Evolutionary conservation across 495 filamentous ascomycete genomes (phyloP), one percentile per base, ranked within the genome.

Genomic region (Neurospora sp.): DNA sequence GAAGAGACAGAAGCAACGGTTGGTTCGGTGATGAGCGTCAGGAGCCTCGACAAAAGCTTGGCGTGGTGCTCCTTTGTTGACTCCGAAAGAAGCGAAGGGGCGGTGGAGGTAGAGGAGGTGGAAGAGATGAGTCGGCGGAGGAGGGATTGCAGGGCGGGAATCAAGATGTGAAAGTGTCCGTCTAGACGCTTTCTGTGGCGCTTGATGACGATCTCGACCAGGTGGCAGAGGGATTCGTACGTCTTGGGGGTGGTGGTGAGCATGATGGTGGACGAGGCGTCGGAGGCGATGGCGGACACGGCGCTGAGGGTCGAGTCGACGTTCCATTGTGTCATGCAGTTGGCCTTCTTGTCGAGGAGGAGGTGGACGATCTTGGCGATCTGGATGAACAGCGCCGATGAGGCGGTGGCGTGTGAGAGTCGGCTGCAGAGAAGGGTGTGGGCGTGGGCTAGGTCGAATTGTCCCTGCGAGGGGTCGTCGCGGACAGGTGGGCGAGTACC

Each of bases 11-110:
- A 91, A 0, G 90, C 93, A 18, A 88, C 87, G 16, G 90, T 91
- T 16, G 94, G 94, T 71, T 94, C 91, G 79, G 91, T 94, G 70
- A 97, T 86, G 4, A 91, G 85, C 7, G 89, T 91, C 39, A 97
- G 83, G 37, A 96, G 86, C 6, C 93, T 89, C 8, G 91, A 84
- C 79, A 90, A 93, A 38, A 85, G 83, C 47, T 85, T 81, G 5
- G 91, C 90, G 71, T 93, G 87, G 1, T 80, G 78, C 40, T 86
- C 82, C 79, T 68, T 47, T 71, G 45, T 47, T 70, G 72, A 14
- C n/a, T 71, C 12, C 12, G 16, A 18, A n/a, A 70, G 47, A 68
- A 22, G 68, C 4, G 39, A 53, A 39, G 37, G 38, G 9, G 20
- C 39, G 20, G 40, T 59, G 12, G 74, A 71, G 18, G 72, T 39